phyloP scores from a whole-genome alignment of 257 asterid genomes.

The Solanum ossicruentum region DNA sequence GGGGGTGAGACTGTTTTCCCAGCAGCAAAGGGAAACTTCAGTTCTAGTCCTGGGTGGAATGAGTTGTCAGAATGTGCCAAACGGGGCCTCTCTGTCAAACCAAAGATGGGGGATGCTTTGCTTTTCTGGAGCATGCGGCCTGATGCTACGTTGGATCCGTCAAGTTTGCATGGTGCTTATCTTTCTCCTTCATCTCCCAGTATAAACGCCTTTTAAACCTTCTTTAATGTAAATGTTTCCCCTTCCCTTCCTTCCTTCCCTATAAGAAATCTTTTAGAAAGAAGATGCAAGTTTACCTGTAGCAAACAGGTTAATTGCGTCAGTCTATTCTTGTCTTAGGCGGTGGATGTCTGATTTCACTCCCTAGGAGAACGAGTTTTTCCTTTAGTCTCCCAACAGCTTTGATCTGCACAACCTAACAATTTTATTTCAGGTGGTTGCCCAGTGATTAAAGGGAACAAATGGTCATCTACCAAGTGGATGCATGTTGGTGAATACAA shows the following conservation, averaged over 20 bases:
- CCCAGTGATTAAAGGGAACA: slow-evolving; percentile 45
- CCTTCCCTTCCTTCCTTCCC: neutral
- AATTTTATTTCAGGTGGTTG: slow-evolving; percentile 39
- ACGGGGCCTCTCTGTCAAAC: slow-evolving; percentile 65
- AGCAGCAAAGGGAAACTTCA: slow-evolving; percentile 58
- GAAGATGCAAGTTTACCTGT: neutral
- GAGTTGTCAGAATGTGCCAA: slow-evolving; percentile 71
- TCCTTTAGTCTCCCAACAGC: neutral
- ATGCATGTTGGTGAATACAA: slow-evolving; percentile 55
- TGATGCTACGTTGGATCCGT: slow-evolving; percentile 67
- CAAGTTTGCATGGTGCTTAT: slow-evolving; percentile 66
- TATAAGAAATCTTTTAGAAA: neutral
- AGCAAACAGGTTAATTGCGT: neutral
- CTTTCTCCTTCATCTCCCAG: neutral
- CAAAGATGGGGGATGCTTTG: slow-evolving; percentile 68
- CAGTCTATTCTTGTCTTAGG: neutral
- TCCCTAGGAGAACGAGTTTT: neutral
- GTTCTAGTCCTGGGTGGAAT: slow-evolving; percentile 42
- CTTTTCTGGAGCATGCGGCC: slow-evolving; percentile 95
- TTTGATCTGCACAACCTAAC: neutral
- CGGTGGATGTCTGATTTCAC: neutral
- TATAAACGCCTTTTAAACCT: neutral
- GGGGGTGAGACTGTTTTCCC: slow-evolving; percentile 96
- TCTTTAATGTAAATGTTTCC: neutral
- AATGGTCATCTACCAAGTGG: slow-evolving; percentile 63